A percentile compares a stretch with the other conserved stretches of the same genome.
Evolutionary conservation across 129 eudicot species (phyloP).

Genomic region (Apium graveolens): DNA sequence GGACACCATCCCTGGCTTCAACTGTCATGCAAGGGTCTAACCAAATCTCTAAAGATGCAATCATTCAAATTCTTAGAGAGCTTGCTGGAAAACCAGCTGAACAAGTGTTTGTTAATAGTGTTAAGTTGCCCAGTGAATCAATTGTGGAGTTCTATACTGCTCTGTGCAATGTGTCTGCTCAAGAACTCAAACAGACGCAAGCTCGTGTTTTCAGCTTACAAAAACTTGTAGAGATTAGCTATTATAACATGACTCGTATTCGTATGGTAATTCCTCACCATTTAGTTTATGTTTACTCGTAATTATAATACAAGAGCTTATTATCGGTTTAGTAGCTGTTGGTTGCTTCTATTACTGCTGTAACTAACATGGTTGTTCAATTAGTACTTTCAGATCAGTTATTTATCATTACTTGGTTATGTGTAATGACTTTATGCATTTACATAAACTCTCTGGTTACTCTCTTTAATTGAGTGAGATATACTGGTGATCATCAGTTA

Average conservation of each 20-base stretch:
- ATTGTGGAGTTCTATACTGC: conserved; percentile 92
- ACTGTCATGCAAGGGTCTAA: conserved; percentile 90
- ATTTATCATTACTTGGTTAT: not conserved
- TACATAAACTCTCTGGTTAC: not conserved
- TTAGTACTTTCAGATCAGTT: not conserved
- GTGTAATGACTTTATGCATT: not conserved
- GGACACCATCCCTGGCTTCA: conserved; percentile 77
- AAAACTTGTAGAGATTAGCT: conserved; percentile 95
- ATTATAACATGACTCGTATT: conserved; percentile 97
- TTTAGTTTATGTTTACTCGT: not conserved
- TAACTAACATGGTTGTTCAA: not conserved
- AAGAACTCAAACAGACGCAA: conserved; percentile 79
- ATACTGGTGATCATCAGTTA: not conserved
- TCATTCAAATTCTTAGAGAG: conserved; percentile 83
- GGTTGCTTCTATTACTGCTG: not conserved
- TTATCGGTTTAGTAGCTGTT: not conserved
- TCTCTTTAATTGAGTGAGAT: not conserved
- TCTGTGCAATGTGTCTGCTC: conserved; percentile 90
- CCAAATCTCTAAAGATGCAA: conserved; percentile 89
- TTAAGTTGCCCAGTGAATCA: conserved; percentile 87
- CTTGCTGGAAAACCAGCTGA: conserved; percentile 96
- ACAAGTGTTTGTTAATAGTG: conserved; percentile 82
- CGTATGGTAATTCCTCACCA: conserved; percentile 67
- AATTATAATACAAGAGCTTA: not conserved
- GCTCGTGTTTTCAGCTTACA: conserved; percentile 97